Conservation (phyloP, 2,329 filamentous ascomycete genomes). For the Pseudogymnoascus sp. region DNA sequence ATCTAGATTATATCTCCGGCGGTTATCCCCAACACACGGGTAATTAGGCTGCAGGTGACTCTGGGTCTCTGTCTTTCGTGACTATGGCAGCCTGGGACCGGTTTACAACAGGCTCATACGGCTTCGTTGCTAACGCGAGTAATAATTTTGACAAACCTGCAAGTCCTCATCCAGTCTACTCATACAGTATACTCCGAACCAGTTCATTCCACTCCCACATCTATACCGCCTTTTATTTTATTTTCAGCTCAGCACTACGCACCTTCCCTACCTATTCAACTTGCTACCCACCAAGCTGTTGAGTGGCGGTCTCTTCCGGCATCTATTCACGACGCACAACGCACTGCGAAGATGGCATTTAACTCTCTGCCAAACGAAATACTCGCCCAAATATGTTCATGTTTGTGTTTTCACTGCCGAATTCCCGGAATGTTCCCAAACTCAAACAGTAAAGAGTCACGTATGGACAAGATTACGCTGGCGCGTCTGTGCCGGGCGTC, state of each 20-base stretch:
- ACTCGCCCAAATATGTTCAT: neutral
- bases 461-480: neutral
- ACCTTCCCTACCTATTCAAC: too few species aligned
- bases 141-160: neutral
- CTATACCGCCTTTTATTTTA: neutral
- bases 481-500: neutral
- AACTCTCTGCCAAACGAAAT: neutral
- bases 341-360: neutral
- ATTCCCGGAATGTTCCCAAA: neutral
- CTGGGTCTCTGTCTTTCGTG: too few species aligned
- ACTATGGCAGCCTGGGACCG: neutral
- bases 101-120: neutral
- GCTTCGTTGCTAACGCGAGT: neutral
- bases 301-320: too few species aligned
- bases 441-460: neutral
- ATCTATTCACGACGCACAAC: too few species aligned
- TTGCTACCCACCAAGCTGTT: too few species aligned
- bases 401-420: neutral
- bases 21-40: too few species aligned
- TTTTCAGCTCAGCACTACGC: neutral
- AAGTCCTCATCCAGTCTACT: neutral
- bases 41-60: too few species aligned
- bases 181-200: neutral
- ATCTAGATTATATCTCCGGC: too few species aligned
- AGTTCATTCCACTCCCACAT: neutral